Evolutionary conservation across 1,284 basidiomycete species (phyloP).

Genomic region (Marasmius oreades): DNA sequence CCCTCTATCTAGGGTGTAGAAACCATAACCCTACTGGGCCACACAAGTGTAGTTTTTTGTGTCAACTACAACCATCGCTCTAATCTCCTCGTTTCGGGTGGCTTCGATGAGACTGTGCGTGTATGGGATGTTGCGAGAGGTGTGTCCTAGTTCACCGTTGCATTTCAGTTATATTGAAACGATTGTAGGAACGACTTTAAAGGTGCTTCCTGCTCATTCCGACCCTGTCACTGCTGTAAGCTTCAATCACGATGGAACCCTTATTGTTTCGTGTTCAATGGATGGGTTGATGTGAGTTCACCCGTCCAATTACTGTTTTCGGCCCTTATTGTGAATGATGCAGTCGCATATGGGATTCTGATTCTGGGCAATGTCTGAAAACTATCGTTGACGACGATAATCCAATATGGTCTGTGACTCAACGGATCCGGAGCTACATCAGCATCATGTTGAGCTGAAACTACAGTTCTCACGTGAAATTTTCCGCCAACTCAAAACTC

Average conservation of each 20-base stretch:
- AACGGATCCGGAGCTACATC: no score
- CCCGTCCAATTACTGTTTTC: background rate
- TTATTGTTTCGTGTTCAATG: constrained; percentile 92
- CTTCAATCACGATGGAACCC: constrained; percentile 93
- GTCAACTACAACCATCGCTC: constrained; percentile 88
- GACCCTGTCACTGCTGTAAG: constrained; percentile 93
- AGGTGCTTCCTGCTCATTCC: constrained; percentile 89
- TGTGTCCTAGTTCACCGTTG: constrained; percentile 25
- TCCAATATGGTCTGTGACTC: constrained; percentile 73
- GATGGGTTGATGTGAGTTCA: constrained; percentile 88
- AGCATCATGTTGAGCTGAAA: no score
- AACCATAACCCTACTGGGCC: constrained; percentile 68
- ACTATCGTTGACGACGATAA: constrained; percentile 96
- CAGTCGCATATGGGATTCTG: constrained; percentile 95
- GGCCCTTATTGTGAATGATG: constrained; percentile 10
- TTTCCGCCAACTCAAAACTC: constrained; percentile 90
- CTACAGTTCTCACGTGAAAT: constrained; percentile 74
- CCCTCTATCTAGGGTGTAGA: constrained; percentile 43
- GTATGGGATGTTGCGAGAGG: constrained; percentile 94
- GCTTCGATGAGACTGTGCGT: constrained; percentile 92
- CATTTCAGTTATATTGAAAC: background rate
- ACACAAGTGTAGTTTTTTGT: constrained; percentile 94
- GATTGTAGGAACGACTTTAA: constrained; percentile 64
- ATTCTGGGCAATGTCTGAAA: constrained; percentile 95
- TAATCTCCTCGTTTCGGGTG: constrained; percentile 88